phyloP scores from a whole-genome alignment of 2,329 filamentous ascomycete species.

The Fusarium siculi region DNA sequence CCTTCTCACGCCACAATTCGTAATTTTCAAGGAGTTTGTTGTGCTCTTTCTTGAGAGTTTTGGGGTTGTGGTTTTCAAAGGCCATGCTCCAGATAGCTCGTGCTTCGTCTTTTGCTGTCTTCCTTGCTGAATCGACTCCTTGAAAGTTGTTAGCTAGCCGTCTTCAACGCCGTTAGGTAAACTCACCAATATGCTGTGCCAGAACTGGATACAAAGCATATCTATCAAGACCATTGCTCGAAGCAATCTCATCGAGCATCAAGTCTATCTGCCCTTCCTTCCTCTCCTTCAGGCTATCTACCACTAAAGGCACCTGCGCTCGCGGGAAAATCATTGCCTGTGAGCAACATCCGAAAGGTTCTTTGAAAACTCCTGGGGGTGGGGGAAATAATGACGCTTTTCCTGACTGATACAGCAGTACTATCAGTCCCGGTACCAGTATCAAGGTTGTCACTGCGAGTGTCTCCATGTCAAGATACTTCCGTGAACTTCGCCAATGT shows the following conservation, averaged over 20 bases:
- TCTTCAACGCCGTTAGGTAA: accelerated
- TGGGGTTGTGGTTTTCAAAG: conserved; percentile 2
- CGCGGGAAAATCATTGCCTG: conserved; percentile 20
- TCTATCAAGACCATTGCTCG: not conserved
- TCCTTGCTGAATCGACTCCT: conserved; percentile 16
- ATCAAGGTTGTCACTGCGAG: not conserved
- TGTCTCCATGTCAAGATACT: not conserved
- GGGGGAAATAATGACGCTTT: conserved; percentile 21
- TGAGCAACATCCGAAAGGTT: conserved; percentile 22
- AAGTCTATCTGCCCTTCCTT: conserved; percentile 15
- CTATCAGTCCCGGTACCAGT: conserved; percentile 11
- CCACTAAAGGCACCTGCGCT: not conserved
- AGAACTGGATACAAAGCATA: conserved; percentile 24
- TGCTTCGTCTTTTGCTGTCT: conserved; percentile 11
- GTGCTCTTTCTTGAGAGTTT: not conserved
- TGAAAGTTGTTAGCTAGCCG: accelerated
- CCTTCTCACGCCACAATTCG: not conserved
- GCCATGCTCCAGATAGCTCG: conserved; percentile 26
- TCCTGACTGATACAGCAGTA: conserved; percentile 16
- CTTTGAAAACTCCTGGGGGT: conserved; percentile 1
- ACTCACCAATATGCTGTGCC: conserved; percentile 22
- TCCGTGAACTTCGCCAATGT: not conserved
- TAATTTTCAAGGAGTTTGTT: not conserved
- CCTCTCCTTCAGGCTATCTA: not conserved
- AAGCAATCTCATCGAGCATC: conserved; percentile 14